Evolutionary conservation across 1,139 yeast species (phyloP).

Genomic region (Scheffersomyces segobiensis): DNA sequence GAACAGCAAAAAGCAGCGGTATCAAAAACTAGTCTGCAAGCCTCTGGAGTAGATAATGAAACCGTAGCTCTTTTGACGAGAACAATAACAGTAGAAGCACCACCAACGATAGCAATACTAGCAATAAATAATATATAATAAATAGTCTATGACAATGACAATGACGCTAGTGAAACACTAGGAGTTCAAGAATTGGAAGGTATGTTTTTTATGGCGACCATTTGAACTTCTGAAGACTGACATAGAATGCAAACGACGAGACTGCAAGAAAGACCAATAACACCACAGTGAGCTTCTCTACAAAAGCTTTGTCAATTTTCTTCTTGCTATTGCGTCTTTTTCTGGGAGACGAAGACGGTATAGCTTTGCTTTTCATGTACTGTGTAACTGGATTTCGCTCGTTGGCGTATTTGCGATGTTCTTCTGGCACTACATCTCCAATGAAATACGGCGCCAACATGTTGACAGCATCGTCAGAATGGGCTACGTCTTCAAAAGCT

Average conservation of each 20-base stretch:
- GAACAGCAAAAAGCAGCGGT: neutral
- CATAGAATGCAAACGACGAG: constrained; percentile 25
- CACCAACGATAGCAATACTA: neutral
- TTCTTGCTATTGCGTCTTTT: constrained; percentile 6
- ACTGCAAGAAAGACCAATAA: constrained; percentile 23
- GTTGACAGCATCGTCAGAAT: constrained; percentile 42
- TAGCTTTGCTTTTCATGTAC: neutral
- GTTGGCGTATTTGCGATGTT: constrained; percentile 15
- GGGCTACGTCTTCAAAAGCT: constrained; percentile 56
- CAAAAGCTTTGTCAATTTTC: constrained; percentile 3
- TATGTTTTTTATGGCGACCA: constrained; percentile 14
- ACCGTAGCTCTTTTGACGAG: neutral
- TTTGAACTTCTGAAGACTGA: constrained; percentile 31
- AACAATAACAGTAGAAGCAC: neutral
- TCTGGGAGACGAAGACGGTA: constrained; percentile 1
- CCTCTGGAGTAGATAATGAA: neutral
- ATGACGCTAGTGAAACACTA: constrained; percentile 4
- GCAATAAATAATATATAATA: neutral
- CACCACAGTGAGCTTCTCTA: constrained; percentile 21
- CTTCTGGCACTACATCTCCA: constrained; percentile 29
- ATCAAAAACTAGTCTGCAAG: neutral
- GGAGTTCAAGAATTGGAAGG: neutral
- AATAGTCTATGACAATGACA: neutral
- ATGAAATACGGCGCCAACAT: constrained; percentile 41
- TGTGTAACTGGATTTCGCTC: constrained; percentile 8